Base-by-base conservation (phyloP, 2,329 filamentous ascomycete genomes). In the Gnomoniopsis sp. region DNA sequence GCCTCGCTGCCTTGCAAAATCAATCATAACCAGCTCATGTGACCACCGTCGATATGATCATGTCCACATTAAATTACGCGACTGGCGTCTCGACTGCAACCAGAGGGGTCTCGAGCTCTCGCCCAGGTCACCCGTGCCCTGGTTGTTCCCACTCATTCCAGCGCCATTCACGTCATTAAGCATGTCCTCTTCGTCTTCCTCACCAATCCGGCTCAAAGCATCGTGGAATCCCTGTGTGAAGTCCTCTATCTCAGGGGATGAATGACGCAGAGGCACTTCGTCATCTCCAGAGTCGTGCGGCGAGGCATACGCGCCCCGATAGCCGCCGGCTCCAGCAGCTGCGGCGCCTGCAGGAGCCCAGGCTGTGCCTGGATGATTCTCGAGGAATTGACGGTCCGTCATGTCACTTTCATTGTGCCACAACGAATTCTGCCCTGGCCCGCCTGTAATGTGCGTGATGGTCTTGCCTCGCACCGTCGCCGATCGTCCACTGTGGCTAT, bases 1-100 rank as follows among this genome's bases (percentile, higher is more conserved):
- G 17, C 41, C n/a, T 19, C n/a, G 41, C 41, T 44, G 41, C n/a
- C 36, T 21, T 44, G 3, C 3, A 21, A 21, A 44, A 19, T 10
- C 8, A 21, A 10, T 44, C 54, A 17, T 43, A 17, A 23, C 23
- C 54, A 11, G 7, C 38, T 36, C 36, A 50, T 43, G 11, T 33
- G 6, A 14, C 4, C 26, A 21, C 15, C n/a, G n/a, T n/a, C 19
- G 4, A 30, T 30, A 8, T 30, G 4, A 47, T 73, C 66, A 79
- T 70, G 77, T 72, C 77, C 77, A 79, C 71, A 76, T 76, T 62
- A 79, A 59, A 67, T 77, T 82, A 53, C 79, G 72, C 62, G 72
- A 74, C 61, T 77, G 76, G 56, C 75, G 73, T 58, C 79, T 72
- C 53, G 81, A 81, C 69, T 83, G 80, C 69, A 83, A 80, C 80